Base-by-base conservation (phyloP, 2,329 filamentous ascomycete genomes). In the Cladophialophora bantiana region DNA sequence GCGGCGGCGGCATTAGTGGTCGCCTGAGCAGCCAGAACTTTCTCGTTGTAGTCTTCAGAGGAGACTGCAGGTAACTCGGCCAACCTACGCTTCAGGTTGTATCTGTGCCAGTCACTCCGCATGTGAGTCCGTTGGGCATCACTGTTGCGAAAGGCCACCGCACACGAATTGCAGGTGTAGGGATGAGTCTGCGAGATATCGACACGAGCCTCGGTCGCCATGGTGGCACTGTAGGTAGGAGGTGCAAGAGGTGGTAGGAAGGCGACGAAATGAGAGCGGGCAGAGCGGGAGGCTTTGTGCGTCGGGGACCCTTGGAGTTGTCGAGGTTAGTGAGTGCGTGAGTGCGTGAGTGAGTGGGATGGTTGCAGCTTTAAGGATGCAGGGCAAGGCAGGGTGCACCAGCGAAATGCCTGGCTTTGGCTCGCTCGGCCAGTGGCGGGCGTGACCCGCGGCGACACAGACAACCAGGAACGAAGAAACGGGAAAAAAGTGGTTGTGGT, bases 51-150 rank as follows among this genome's bases (percentile, higher is more conserved):
- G 65, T 93, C 86, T 77, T 98, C 94, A 62, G 94, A 94, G 6
- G 93, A 89, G 57, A 98, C 92, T 3, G 95, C 94, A 35, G 94
- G 93, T 5, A 98, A 84, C 5, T 92, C 92, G 50, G 94, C 93
- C 64, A 98, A 91, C 74, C 94, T 90, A 73, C 95, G 92, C 83
- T 98, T 97, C 74, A 98, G 87, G 78, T 99, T 99, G 81, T 97
- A 97, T 71, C 95, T 90, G 79, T 99, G 94, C 95, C 95, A 99
- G 82, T 99, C 95, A 74, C 90, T 95, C 79, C 95, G 93, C 95
- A 99, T 99, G 78, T 99, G 95, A 42, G 88, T 89, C 78, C 95
- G 90, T 82, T 99, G 95, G 64, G 96, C 85, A 77, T 98, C 94
- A 78, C 92, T 93, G 77, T 92, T 93, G 72, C 94, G 90, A 81